Evolutionary conservation across 805 yeast genomes (phyloP), one percentile per base, ranked within the genome.

Genomic region (Spathaspora passalidarum): DNA sequence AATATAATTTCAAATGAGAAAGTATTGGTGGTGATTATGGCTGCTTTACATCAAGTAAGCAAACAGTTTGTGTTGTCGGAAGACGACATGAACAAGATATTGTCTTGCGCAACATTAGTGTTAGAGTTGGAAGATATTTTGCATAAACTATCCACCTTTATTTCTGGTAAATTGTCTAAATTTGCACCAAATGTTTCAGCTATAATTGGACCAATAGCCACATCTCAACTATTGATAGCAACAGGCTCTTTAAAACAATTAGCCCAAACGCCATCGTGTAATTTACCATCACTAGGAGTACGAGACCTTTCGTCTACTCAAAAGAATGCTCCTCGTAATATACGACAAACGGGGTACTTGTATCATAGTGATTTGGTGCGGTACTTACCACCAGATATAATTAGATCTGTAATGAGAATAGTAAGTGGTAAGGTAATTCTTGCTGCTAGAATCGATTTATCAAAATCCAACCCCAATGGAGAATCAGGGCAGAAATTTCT

Each of bases 121-220:
- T 43, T 76, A 3, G 65, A 68, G 7, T 65, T 88, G 10, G 69
- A 74, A 37, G 63, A 60, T 0, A 65, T 79, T 0, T 69, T 77
- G 45, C 48, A 48, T 1, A 61, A 63, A 32, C 72, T 89, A 7
- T 72, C 81, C 1, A 47, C 58, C 1, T 85, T 76, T 54, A 80
- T 89, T 13, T 69, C 91, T 0, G 59, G 73, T 1, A 77, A 81
- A 53, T 72, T 87, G 18, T 65, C 76, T 2, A 58, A 63, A 1
- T 75, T 82, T 53, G 95, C 96, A 0, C 99, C 98, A 1, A 92
- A 94, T 60, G 64, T 88, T 1, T 73, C 88, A 2, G 80, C 80
- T 0, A 67, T 94, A 6, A 72, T 92, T 2, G 95, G 96, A 0
- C 69, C 95, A 0, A 68, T 76, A 5, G 77, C 86, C 0, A 80